Percentiles rank a stretch among this genome's conserved stretches.
These are phyloP conservation scores for Phytophthora litchii DNA, from an alignment of 352 stramenopile species.

Conservation along the genomic window DNA sequence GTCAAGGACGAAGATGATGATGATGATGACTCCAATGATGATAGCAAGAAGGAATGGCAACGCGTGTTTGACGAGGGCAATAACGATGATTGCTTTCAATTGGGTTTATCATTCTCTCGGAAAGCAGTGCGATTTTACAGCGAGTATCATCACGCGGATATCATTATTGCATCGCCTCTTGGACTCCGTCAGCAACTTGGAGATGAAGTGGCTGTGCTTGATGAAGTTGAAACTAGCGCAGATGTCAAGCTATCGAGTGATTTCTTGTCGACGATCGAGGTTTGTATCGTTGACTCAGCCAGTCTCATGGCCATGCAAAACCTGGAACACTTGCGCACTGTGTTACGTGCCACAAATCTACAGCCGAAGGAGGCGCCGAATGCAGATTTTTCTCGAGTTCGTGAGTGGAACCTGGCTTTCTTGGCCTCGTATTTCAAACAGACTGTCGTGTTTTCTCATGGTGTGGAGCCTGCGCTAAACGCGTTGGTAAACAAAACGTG, in stretches of 20 bases:
- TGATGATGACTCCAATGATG: conserved; percentile 22
- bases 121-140: conserved; percentile 79
- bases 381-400: conserved; percentile 75
- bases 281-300: conserved; percentile 82
- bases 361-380: conserved; percentile 71
- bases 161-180: conserved; percentile 78
- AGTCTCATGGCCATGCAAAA: conserved; percentile 86
- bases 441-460: conserved; percentile 73
- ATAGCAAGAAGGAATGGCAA: conserved; percentile 72
- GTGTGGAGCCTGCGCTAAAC: conserved; percentile 63
- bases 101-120: conserved; percentile 72
- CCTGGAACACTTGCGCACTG: conserved; percentile 70
- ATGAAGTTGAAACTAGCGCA: conserved; percentile 24
- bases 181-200: conserved; percentile 73
- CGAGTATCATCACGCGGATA: conserved; percentile 75
- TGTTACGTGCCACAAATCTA: conserved; percentile 67
- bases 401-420: conserved; percentile 79
- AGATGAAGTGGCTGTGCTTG: conserved; percentile 61
- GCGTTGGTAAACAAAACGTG: conserved; percentile 66
- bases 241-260: conserved; percentile 64
- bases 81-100: conserved; percentile 85
- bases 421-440: conserved; percentile 74
- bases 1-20: conserved; percentile 28
- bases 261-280: conserved; percentile 78
- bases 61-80: conserved; percentile 73